A percentile compares a stretch with the other conserved stretches of the same genome.
These are phyloP conservation scores for Saprolegnia parasitica DNA, from an alignment of 352 stramenopile genomes.

Conservation along the genomic window DNA sequence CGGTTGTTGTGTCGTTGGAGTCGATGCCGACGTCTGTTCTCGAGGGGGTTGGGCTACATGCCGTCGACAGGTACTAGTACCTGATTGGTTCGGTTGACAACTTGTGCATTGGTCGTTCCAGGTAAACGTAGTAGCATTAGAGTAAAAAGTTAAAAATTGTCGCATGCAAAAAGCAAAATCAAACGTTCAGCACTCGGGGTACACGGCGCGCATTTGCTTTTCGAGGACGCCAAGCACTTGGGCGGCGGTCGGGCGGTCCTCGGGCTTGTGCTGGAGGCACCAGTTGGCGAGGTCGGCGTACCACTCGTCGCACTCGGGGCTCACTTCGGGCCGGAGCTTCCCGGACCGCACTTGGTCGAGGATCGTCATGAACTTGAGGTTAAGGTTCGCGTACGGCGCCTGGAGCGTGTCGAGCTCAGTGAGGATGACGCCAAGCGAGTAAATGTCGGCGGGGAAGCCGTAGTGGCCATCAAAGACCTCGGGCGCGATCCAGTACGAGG, in stretches of 20 bases:
- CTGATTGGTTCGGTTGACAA: too few relatives aligned
- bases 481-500: constrained; percentile 16
- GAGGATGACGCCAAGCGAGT: constrained; percentile 22
- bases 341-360: background rate
- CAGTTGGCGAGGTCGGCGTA: background rate
- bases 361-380: background rate
- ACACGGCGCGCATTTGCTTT: background rate
- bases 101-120: too few relatives aligned
- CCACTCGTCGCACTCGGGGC: background rate
- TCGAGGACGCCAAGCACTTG: background rate
- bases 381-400: background rate
- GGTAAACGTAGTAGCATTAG: too few relatives aligned
- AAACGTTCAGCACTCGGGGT: too few relatives aligned
- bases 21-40: too few relatives aligned
- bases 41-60: too few relatives aligned
- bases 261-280: background rate
- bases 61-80: too few relatives aligned
- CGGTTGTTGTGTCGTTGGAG: too few relatives aligned
- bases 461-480: constrained; percentile 12
- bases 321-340: background rate
- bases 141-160: too few relatives aligned
- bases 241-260: background rate
- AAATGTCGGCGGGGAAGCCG: constrained; percentile 12
- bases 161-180: too few relatives aligned
- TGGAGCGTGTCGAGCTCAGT: constrained; percentile 21